Percentiles rank a stretch among this genome's conserved stretches.
Evolutionary conservation across 257 asterid genomes (phyloP).

Genomic region (Prunella vulgaris): DNA sequence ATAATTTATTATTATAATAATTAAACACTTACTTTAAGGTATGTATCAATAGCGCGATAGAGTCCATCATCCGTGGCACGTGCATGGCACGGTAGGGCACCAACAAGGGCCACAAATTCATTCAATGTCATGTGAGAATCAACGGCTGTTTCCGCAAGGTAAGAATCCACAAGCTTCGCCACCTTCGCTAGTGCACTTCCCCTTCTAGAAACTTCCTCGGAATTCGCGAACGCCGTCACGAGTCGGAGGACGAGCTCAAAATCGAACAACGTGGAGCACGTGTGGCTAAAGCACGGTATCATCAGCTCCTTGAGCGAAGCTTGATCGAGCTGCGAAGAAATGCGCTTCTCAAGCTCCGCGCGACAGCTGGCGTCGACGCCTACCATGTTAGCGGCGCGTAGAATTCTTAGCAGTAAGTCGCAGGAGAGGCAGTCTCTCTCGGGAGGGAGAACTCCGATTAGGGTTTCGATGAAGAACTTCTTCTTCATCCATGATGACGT

Average conservation of each 20-base stretch:
- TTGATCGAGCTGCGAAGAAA: constrained; percentile 70
- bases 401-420: constrained; percentile 48
- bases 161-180: constrained; percentile 65
- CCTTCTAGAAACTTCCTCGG: constrained; percentile 47
- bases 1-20: no score
- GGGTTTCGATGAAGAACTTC: constrained; percentile 51
- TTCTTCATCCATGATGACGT: constrained; percentile 58
- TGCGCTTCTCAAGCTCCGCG: constrained; percentile 51
- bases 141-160: constrained; percentile 71
- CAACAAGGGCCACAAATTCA: constrained; percentile 47
- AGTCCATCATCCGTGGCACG: constrained; percentile 57
- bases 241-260: constrained; percentile 52
- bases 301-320: constrained; percentile 61
- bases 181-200: constrained; percentile 57
- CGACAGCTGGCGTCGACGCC: constrained; percentile 33
- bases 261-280: constrained; percentile 54
- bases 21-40: constrained; percentile 53
- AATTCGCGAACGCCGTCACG: constrained; percentile 43
- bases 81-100: constrained; percentile 54
- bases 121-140: constrained; percentile 40
- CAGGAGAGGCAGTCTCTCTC: constrained; percentile 67
- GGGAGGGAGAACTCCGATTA: constrained; percentile 58
- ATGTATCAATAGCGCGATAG: constrained; percentile 69
- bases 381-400: constrained; percentile 55
- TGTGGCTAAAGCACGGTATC: constrained; percentile 64